Percentiles rank a stretch among this genome's conserved stretches.
phyloP scores from a whole-genome alignment of 495 filamentous ascomycete species.

The Xylaria palmicola region DNA sequence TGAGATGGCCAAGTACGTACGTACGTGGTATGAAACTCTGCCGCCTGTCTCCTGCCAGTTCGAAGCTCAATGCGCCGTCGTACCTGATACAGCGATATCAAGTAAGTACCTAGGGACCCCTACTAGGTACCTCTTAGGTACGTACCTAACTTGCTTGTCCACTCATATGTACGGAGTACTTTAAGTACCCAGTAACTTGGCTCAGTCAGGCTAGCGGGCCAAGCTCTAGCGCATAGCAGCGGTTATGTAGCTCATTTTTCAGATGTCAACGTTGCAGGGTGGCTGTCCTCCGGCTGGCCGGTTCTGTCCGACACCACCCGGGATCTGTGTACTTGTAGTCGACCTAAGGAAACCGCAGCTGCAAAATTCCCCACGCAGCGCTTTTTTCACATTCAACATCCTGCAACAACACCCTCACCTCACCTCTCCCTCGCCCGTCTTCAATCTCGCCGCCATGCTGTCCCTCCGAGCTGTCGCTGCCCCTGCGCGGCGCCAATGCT shows the following conservation, averaged over 20 bases:
- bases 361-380: conserved; percentile 14
- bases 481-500: conserved; percentile 52
- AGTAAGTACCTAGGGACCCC: no score
- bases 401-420: conserved; percentile 17
- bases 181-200: no score
- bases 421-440: conserved; percentile 24
- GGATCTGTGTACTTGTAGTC: conserved; percentile 13
- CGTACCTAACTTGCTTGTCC: no score
- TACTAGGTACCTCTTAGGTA: no score
- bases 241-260: conserved; percentile 18
- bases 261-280: conserved; percentile 29
- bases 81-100: no score
- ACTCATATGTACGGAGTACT: no score
- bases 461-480: conserved; percentile 51
- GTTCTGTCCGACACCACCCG: conserved; percentile 18
- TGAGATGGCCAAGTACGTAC: no score
- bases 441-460: conserved; percentile 45
- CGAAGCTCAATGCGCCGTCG: no score
- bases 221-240: not conserved
- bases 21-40: no score
- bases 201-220: not conserved
- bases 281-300: not conserved
- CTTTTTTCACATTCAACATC: conserved; percentile 13
- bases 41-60: no score
- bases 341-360: conserved; percentile 16